A percentile compares a stretch with the other conserved stretches of the same genome.
Evolutionary conservation across 2,329 filamentous ascomycete genomes (phyloP).

Genomic region (Lachnellula occidentalis): DNA sequence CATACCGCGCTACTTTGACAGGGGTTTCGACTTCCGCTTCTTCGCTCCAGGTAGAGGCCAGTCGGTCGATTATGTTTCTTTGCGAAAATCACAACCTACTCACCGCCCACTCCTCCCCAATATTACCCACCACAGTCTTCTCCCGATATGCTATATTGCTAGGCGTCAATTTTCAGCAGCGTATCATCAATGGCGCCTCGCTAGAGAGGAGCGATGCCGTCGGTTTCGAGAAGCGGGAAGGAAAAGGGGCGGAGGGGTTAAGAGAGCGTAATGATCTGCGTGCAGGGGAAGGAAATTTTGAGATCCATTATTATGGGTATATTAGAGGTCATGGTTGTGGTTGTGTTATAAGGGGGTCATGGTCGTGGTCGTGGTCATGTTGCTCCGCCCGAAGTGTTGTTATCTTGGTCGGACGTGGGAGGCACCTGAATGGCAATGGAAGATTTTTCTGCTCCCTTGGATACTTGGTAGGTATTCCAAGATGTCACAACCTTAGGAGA

Average conservation of each 20-base stretch:
- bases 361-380: too few relatives aligned
- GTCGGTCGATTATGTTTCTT: conserved; percentile 23
- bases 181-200: conserved; percentile 50
- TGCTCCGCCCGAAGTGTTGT: too few relatives aligned
- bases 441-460: too few relatives aligned
- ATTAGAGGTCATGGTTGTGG: conserved; percentile 27
- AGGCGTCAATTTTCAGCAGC: conserved; percentile 53
- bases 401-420: too few relatives aligned
- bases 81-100: conserved; percentile 31
- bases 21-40: conserved; percentile 33
- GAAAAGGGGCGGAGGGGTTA: conserved; percentile 52
- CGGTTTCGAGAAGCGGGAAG: conserved; percentile 40
- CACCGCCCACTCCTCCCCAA: conserved; percentile 38
- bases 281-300: conserved; percentile 59
- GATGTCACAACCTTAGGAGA: too few relatives aligned
- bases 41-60: conserved; percentile 27
- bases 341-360: not conserved
- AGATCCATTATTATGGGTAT: conserved; percentile 54
- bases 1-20: conserved; percentile 45
- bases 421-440: too few relatives aligned
- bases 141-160: conserved; percentile 56
- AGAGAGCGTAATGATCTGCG: conserved; percentile 58
- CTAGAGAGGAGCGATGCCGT: conserved; percentile 35
- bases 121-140: conserved; percentile 25
- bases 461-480: too few relatives aligned